phyloP scores from a whole-genome alignment of 139 green algal genomes.

The Chlamydomonas incerta region DNA sequence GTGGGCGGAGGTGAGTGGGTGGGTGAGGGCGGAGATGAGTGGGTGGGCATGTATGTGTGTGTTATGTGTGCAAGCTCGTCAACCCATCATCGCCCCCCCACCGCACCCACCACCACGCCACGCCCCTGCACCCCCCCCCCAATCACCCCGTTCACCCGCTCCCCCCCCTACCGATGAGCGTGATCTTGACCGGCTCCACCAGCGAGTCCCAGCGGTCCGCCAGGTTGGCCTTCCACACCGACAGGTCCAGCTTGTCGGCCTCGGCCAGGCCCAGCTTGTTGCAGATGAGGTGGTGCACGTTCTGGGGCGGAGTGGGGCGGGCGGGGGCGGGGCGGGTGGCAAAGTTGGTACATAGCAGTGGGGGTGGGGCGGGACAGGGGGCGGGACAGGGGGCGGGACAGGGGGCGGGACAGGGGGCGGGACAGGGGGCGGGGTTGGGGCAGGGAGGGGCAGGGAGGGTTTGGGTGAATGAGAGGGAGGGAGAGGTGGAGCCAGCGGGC shows the following conservation, averaged over 20 bases:
- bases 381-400: too few species aligned
- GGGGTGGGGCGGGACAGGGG: neutral
- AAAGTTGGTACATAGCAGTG: neutral
- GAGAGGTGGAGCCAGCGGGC: too few species aligned
- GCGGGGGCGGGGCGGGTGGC: neutral
- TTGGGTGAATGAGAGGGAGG: too few species aligned
- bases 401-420: too few species aligned
- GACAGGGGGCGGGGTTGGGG: too few species aligned
- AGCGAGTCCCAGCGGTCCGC: slow-evolving; percentile 88
- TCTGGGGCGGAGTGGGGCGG: slow-evolving; percentile 58
- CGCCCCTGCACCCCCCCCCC: neutral
- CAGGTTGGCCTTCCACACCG: slow-evolving; percentile 71
- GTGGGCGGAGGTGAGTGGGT: neutral
- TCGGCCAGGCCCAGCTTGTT: slow-evolving; percentile 69
- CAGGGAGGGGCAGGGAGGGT: too few species aligned
- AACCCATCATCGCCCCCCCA: too few species aligned
- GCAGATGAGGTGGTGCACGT: slow-evolving; percentile 80
- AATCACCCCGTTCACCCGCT: neutral
- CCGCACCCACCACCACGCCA: neutral
- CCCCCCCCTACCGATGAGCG: slow-evolving; percentile 80
- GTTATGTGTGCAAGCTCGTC: too few species aligned
- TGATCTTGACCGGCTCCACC: slow-evolving; percentile 80
- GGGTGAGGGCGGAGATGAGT: neutral
- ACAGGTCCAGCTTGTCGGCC: slow-evolving; percentile 75
- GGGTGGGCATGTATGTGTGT: neutral